Conservation (phyloP, 2,329 filamentous ascomycete genomes). For the Tolypocladium ophioglossoides region DNA sequence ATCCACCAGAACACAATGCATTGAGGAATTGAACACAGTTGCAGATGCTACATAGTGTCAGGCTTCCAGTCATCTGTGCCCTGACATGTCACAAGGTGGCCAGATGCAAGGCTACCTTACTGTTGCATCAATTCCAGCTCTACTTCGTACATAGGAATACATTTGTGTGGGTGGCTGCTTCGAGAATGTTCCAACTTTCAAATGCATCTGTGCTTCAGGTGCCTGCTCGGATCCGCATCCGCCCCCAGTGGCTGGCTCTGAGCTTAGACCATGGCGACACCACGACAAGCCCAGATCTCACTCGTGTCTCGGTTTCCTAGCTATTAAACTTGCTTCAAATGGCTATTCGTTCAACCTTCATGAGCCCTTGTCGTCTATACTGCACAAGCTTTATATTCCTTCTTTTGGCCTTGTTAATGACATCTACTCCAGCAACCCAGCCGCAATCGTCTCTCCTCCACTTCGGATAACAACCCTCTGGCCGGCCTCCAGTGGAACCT, state of each 20-base stretch:
- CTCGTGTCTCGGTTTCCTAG: background rate
- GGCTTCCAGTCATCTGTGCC: background rate
- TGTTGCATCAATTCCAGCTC: no score
- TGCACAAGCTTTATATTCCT: background rate
- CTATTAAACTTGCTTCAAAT: background rate
- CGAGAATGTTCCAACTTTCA: background rate
- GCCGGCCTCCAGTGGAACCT: conserved; percentile 70
- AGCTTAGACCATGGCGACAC: background rate
- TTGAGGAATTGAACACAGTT: background rate
- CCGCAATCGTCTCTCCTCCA: conserved; percentile 75
- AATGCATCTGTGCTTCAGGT: background rate
- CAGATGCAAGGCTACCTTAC: background rate
- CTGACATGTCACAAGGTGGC: background rate
- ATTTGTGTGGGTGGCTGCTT: background rate
- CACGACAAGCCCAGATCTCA: background rate
- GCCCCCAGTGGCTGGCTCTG: background rate
- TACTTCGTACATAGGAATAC: background rate
- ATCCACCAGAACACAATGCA: background rate
- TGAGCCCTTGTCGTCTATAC: background rate
- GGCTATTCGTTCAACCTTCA: background rate
- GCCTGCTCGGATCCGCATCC: background rate
- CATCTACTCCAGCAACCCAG: conserved; percentile 66
- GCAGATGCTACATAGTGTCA: background rate
- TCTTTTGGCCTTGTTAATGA: background rate
- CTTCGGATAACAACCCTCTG: conserved; percentile 72